phyloP scores from a whole-genome alignment of 148 eudicot species.

The Euryodendron excelsum region DNA sequence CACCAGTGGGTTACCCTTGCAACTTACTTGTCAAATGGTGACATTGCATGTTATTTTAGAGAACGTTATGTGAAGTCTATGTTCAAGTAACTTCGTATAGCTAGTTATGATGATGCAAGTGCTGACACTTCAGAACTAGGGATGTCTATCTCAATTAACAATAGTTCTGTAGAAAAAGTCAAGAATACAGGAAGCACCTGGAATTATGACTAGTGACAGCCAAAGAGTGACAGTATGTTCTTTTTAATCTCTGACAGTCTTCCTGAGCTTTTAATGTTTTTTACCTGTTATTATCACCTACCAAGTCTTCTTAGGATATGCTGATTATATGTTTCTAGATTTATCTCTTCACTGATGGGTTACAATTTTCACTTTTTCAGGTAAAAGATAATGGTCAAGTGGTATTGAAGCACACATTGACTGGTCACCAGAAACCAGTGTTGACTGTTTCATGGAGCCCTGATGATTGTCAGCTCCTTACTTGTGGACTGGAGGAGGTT shows the following conservation, averaged over 20 bases:
- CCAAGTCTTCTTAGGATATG: too few species aligned
- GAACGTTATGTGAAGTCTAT: neutral
- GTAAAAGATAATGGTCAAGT: constrained; percentile 46
- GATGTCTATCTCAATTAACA: neutral
- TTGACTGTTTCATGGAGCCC: constrained; percentile 68
- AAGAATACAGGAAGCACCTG: neutral
- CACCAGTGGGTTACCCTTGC: neutral
- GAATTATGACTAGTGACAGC: neutral
- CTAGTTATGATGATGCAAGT: neutral
- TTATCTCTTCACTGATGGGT: neutral
- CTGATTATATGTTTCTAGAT: neutral
- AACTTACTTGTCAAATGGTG: neutral
- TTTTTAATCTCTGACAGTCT: neutral
- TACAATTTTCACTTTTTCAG: constrained; percentile 27
- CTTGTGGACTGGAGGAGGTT: constrained; percentile 77
- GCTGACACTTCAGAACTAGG: neutral
- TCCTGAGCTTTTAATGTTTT: neutral
- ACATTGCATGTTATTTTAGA: neutral
- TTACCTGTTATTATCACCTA: neutral
- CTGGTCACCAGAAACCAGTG: constrained; percentile 76
- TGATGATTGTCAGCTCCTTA: constrained; percentile 70
- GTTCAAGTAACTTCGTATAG: neutral
- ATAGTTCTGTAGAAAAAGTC: neutral
- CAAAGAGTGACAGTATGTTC: neutral
- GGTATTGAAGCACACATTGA: constrained; percentile 49